A percentile compares a stretch with the other conserved stretches of the same genome.
phyloP scores from a whole-genome alignment of 2,329 filamentous ascomycete genomes.

The Fusarium longipes region DNA sequence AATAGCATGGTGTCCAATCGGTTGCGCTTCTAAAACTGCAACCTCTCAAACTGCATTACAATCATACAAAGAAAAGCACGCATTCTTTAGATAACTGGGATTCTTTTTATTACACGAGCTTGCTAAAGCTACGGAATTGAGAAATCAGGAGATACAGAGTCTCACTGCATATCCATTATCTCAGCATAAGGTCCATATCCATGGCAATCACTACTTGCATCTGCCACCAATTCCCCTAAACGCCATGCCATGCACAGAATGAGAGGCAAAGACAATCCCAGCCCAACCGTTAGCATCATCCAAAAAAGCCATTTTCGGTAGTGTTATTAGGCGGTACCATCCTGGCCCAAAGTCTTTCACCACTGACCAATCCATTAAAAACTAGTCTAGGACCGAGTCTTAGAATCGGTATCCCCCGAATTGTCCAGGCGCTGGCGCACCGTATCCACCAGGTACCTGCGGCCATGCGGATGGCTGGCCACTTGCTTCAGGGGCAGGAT shows the following conservation, averaged over 20 bases:
- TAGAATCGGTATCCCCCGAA: slow-evolving; percentile 53
- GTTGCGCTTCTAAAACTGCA: not conserved
- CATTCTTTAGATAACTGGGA: not conserved
- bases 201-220: slow-evolving; percentile 29
- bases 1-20: not conserved
- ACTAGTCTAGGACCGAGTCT: slow-evolving; percentile 1
- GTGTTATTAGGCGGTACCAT: slow-evolving; percentile 29
- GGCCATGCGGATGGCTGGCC: slow-evolving; percentile 47
- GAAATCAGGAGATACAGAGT: slow-evolving; percentile 10
- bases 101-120: slow-evolving; percentile 1
- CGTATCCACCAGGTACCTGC: slow-evolving; percentile 47
- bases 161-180: slow-evolving; percentile 13
- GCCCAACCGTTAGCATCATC: slow-evolving; percentile 31
- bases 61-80: not conserved
- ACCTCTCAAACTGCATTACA: not conserved
- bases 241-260: slow-evolving; percentile 47
- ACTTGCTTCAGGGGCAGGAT: slow-evolving; percentile 47
- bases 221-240: slow-evolving; percentile 41
- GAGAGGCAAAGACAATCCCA: slow-evolving; percentile 43
- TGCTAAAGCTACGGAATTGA: slow-evolving; percentile 12
- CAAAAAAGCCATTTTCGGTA: slow-evolving; percentile 27
- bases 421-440: slow-evolving; percentile 50
- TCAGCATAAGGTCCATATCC: slow-evolving; percentile 34
- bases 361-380: not conserved
- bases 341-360: not conserved